Base-by-base conservation (phyloP, 345 rosid species). In the Raphanus sativus region DNA sequence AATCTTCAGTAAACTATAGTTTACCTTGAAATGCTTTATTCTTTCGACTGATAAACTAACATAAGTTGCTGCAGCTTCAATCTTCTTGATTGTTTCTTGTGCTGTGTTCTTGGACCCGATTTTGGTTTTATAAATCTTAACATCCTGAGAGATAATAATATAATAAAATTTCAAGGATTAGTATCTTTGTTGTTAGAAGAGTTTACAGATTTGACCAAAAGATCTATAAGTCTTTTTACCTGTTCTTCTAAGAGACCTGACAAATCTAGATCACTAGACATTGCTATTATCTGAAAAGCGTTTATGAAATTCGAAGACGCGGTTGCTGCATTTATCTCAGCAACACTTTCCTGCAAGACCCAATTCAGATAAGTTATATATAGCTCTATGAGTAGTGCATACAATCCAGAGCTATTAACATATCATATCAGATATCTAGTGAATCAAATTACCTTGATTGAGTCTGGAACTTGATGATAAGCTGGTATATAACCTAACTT, bases 251-350 rank as follows among this genome's bases (percentile, higher is more conserved):
- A 94, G 9, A 90, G 97, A 78, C 97, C 95, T 30, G 97, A 92
- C 83, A 92, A 83, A 86, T 94, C 97, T 13, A 94, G 91, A 79
- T 94, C 98, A 50, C 84, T 84, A 38, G 97, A 94, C 98, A 92
- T 92, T 65, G 97, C 97, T 82, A 92, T 92, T 86, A 92, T 77
- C 74, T 89, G 89, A 75, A 94, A 94, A 29, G 98, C 98, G 78
- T 90, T 92, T 75, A 94, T 88, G 82, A 89, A 94, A 67, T 85
- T 90, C 26, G 98, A 81, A 29, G 91, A 84, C 54, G 79, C 83
- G 1, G 73, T 71, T 25, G 67, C 74, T 30, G 80, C 84, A 71
- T 83, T 80, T 75, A 71, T 72, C 79, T 85, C 90, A 24, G 73
- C 21, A 0, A 66, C 75, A 69, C 83, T 71, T 13, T 87, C 97